Evolutionary conservation across 2,329 filamentous ascomycete species (phyloP), one percentile per base, ranked within the genome.

Genomic region (Lasiodiplodia gonubiensis): DNA sequence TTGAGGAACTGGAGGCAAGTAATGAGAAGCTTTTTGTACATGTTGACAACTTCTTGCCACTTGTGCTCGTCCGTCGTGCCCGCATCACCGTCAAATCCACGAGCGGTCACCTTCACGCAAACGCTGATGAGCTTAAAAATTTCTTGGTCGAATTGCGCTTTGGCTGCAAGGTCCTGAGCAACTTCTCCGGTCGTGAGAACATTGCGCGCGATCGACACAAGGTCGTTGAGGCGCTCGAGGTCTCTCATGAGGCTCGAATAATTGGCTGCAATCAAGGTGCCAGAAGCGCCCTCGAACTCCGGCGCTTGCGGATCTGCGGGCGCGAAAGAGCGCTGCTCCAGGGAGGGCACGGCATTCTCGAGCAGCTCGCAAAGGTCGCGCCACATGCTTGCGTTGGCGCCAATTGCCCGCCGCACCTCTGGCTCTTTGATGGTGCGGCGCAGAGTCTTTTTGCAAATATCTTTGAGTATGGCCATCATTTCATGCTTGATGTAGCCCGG

Each of bases 1-100:
- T 90, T 88, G 66, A 90, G 77, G 70, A 89, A 89, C 73, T 90
- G 88, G n/a, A 90, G 80, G 69, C 86, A 87, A 2, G 87, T 89
- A 66, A 89, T 89, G 72, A 90, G 80, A 21, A 90, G 79, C 71
- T 88, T 87, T 78, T 90, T 89, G 78, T 88, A 89, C 4, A 86
- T 84, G 73, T 88, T 88, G 69, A 89, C 86, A 66, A 89, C 86
- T 76, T 84, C 85, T 77, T 89, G 86, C 87, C 87, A 89, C 70
- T 86, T 86, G 71, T 89, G 86, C 75, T 90, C 86, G 67, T 89
- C 87, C 64, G 85, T 81, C 4, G 85, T 84, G 68, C 87, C 86
- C 6, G 86, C 85, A 73, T 89, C 86, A 37, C 88, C 88, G 75
- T 90, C 88, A 69, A 88, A 90, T 0, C 88, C 88, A 70, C 87